phyloP scores from a whole-genome alignment of 2,329 filamentous ascomycete genomes.

The Harringtonia lauricola region DNA sequence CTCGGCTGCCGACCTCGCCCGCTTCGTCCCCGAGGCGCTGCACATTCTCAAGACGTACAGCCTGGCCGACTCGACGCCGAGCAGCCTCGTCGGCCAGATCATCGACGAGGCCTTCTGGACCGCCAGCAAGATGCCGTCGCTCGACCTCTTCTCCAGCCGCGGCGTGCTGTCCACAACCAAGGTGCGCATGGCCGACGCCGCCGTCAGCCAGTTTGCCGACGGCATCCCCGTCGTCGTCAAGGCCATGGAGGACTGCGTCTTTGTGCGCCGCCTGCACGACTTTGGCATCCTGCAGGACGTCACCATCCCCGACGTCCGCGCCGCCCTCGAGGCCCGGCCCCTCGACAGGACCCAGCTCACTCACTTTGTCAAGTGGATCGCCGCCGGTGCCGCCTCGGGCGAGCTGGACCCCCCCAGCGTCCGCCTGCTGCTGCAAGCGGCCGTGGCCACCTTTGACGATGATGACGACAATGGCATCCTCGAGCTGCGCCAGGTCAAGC shows the following conservation, averaged over 20 bases:
- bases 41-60: conserved; percentile 83
- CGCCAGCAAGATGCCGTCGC: conserved; percentile 67
- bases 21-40: conserved; percentile 65
- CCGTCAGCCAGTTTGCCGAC: conserved; percentile 63
- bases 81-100: conserved; percentile 67
- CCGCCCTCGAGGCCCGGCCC: conserved; percentile 73
- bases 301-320: conserved; percentile 74
- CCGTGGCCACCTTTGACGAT: conserved; percentile 60
- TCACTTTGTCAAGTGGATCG: conserved; percentile 78
- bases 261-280: conserved; percentile 70
- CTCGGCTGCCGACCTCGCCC: conserved; percentile 50
- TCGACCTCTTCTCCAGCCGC: conserved; percentile 80
- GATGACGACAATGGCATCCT: conserved; percentile 45
- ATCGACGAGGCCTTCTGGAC: conserved; percentile 97
- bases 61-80: conserved; percentile 83
- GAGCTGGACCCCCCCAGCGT: conserved; percentile 62
- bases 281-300: conserved; percentile 83
- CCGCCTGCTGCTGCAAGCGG: conserved; percentile 64
- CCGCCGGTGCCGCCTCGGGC: conserved; percentile 56
- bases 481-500: conserved; percentile 61
- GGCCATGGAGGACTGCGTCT: conserved; percentile 59
- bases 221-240: conserved; percentile 80
- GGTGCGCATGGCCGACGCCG: conserved; percentile 64
- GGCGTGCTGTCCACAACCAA: conserved; percentile 77
- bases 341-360: conserved; percentile 67